These are phyloP conservation scores for Stevia rebaudiana DNA, from an alignment of 140 eudicot species.

Conservation along the genomic window DNA sequence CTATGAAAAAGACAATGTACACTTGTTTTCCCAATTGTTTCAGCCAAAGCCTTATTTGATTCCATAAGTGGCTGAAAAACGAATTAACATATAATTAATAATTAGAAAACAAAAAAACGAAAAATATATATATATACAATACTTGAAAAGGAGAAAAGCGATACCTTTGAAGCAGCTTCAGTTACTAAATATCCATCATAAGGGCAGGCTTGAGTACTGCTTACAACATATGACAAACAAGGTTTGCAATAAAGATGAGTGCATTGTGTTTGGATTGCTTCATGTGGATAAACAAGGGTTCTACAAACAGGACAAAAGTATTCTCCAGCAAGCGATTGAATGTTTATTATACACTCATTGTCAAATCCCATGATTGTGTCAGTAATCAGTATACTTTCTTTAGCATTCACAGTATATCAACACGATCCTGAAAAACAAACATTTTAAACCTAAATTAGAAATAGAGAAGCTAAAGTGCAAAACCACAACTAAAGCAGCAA, in stretches of 20 bases:
- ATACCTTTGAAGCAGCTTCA: slow-evolving; percentile 80
- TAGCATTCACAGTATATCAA: slow-evolving; percentile 26
- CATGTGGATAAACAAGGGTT: slow-evolving; percentile 90
- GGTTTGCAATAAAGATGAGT: slow-evolving; percentile 93
- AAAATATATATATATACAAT: neutral
- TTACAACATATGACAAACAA: slow-evolving; percentile 72
- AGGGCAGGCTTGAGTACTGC: slow-evolving; percentile 84
- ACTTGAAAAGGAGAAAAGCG: neutral
- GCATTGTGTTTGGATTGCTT: slow-evolving; percentile 87
- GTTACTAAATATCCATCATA: slow-evolving; percentile 93
- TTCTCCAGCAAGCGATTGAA: slow-evolving; percentile 84
- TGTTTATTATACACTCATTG: slow-evolving; percentile 80
- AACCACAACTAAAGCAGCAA: neutral
- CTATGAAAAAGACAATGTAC: slow-evolving; percentile 87
- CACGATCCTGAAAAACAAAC: slow-evolving; percentile 12
- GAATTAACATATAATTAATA: neutral
- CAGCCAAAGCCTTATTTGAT: slow-evolving; percentile 71
- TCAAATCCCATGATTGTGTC: slow-evolving; percentile 81
- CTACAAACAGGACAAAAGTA: slow-evolving; percentile 97
- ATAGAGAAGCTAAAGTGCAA: neutral
- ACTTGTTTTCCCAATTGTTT: slow-evolving; percentile 74
- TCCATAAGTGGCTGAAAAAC: slow-evolving; percentile 72
- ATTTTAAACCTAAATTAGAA: neutral
- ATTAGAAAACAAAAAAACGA: neutral
- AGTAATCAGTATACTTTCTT: slow-evolving; percentile 19